These are phyloP conservation scores for Coffea eugenioides DNA, from an alignment of 257 asterid genomes.

Conservation along the genomic window DNA sequence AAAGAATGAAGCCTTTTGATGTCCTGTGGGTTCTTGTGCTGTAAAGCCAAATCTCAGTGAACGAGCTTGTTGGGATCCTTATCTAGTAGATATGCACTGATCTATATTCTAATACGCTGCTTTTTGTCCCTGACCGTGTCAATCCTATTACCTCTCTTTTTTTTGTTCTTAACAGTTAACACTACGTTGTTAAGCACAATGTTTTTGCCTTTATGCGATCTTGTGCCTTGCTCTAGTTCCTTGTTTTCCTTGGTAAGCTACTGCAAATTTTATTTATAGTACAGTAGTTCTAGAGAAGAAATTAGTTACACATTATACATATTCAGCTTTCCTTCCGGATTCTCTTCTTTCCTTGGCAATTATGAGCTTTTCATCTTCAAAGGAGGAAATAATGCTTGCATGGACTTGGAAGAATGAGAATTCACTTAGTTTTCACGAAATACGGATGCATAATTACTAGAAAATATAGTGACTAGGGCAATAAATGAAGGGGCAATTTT, in stretches of 20 bases:
- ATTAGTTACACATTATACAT: no score
- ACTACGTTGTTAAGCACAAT: background rate
- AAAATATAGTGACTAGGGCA: background rate
- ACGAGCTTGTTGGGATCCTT: background rate
- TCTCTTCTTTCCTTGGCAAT: background rate
- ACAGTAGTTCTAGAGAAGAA: no score
- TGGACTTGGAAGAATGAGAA: background rate
- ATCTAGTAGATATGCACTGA: background rate
- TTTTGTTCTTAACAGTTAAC: no score
- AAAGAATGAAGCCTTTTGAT: background rate
- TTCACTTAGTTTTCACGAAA: background rate
- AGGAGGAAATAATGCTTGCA: background rate
- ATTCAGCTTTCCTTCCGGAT: background rate
- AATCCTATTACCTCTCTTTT: no score
- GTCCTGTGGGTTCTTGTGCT: background rate
- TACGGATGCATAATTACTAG: background rate
- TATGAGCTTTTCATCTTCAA: background rate
- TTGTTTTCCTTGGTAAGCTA: no score
- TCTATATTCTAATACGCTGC: background rate
- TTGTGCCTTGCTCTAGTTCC: background rate
- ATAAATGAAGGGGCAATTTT: no score
- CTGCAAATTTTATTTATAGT: no score
- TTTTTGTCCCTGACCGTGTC: background rate
- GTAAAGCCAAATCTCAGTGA: background rate
- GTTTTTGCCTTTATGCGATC: background rate